phyloP scores from a whole-genome alignment of 83 land plant genomes.

The Isoetes engelmannii region DNA sequence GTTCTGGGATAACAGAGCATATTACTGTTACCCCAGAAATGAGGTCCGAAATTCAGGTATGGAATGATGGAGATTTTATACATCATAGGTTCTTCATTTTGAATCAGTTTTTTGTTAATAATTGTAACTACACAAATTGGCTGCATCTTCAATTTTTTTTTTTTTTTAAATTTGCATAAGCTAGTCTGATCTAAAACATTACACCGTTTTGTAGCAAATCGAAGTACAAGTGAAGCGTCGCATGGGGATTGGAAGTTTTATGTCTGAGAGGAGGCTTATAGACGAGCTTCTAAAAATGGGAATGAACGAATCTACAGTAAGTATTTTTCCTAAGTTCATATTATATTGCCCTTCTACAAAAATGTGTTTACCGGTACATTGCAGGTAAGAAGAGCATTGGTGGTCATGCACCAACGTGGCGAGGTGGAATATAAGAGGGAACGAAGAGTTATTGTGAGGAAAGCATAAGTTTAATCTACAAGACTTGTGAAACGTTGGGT shows the following conservation, averaged over 20 bases:
- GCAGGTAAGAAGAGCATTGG: slow-evolving; percentile 84
- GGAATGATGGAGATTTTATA: background rate
- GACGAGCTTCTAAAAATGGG: slow-evolving; percentile 89
- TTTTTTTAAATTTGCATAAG: background rate
- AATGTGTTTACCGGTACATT: background rate
- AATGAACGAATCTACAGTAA: slow-evolving; percentile 81
- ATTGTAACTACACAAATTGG: no score
- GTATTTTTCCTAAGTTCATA: background rate
- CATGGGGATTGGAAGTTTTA: slow-evolving; percentile 82
- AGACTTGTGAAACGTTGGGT: no score
- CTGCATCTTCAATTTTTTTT: background rate
- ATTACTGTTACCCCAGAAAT: slow-evolving; percentile 78
- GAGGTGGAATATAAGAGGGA: slow-evolving; percentile 89
- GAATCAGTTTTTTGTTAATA: no score
- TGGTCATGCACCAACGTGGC: slow-evolving; percentile 83
- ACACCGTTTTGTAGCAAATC: slow-evolving; percentile 54
- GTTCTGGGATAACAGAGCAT: slow-evolving; percentile 78
- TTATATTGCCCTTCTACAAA: background rate
- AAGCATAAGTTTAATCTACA: slow-evolving; percentile 32
- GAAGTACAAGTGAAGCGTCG: slow-evolving; percentile 90
- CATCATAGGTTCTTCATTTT: no score
- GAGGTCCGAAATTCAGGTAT: slow-evolving; percentile 84
- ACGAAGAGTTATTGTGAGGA: slow-evolving; percentile 65
- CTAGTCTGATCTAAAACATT: background rate
- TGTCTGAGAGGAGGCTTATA: slow-evolving; percentile 86